A percentile compares a stretch with the other conserved stretches of the same genome.
phyloP scores from a whole-genome alignment of 2,329 filamentous ascomycete species.

The Onygenales sp. region DNA sequence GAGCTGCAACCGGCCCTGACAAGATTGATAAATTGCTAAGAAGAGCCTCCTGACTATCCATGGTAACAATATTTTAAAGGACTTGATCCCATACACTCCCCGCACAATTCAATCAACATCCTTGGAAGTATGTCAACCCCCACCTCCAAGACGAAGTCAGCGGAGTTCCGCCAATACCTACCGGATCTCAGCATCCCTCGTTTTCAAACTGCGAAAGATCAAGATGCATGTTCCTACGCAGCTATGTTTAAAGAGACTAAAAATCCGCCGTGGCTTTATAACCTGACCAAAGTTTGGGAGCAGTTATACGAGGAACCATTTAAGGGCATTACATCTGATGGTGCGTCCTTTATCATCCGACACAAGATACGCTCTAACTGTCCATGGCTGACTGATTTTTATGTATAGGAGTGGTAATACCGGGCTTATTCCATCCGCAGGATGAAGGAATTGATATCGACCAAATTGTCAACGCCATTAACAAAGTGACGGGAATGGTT shows the following conservation, averaged over 20 bases:
- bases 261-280: slow-evolving; percentile 58
- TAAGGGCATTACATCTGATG: slow-evolving; percentile 61
- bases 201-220: slow-evolving; percentile 54
- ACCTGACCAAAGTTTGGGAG: slow-evolving; percentile 50
- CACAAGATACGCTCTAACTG: not conserved
- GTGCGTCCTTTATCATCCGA: slow-evolving; percentile 25
- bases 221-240: slow-evolving; percentile 55
- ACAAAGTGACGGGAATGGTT: slow-evolving; percentile 39
- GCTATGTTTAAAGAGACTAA: slow-evolving; percentile 49
- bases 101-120: not conserved
- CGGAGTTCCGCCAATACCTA: slow-evolving; percentile 49
- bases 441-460: slow-evolving; percentile 56
- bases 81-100: too few species aligned
- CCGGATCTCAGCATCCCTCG: slow-evolving; percentile 53
- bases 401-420: slow-evolving; percentile 39
- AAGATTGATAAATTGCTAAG: not conserved
- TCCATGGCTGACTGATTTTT: not conserved
- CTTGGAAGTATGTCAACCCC: not conserved
- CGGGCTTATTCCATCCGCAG: slow-evolving; percentile 48
- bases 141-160: slow-evolving; percentile 9
- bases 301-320: slow-evolving; percentile 54
- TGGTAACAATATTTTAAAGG: not conserved
- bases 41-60: not conserved
- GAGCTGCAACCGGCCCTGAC: not conserved
- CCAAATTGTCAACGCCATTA: slow-evolving; percentile 44